phyloP scores from a whole-genome alignment of 2,329 filamentous ascomycete species.

The Fusarium papillatum region DNA sequence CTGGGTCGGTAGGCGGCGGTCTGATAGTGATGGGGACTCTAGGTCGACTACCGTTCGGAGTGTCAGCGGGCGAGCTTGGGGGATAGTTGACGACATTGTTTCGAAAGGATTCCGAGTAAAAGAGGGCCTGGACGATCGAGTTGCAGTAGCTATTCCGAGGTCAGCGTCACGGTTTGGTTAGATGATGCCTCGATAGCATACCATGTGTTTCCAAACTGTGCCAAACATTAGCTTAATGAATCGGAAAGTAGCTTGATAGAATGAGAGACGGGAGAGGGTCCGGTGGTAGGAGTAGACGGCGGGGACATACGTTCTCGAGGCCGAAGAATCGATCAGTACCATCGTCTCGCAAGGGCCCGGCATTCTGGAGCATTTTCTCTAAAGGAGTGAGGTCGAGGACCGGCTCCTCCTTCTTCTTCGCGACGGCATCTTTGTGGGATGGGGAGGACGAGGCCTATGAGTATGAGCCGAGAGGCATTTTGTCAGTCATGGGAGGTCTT shows the following conservation, averaged over 20 bases:
- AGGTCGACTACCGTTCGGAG: conserved; percentile 69
- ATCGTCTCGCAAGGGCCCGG: conserved; percentile 85
- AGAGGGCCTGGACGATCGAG: conserved; percentile 96
- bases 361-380: conserved; percentile 84
- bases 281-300: conserved; percentile 8
- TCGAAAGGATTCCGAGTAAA: conserved; percentile 94
- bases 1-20: conserved; percentile 63
- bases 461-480: conserved; percentile 41
- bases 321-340: conserved; percentile 99
- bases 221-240: conserved; percentile 45
- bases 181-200: conserved; percentile 60
- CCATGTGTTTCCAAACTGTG: conserved; percentile 97
- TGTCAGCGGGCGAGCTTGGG: conserved; percentile 76
- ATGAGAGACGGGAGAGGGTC: conserved; percentile 1
- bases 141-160: conserved; percentile 85
- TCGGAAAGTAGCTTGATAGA: conserved; percentile 3
- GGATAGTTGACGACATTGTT: conserved; percentile 96
- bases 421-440: conserved; percentile 60
- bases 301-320: conserved; percentile 88
- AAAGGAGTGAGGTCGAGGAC: conserved; percentile 72
- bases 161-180: conserved; percentile 32
- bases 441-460: conserved; percentile 59
- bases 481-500: conserved; percentile 47
- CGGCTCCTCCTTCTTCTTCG: conserved; percentile 70
- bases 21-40: conserved; percentile 74